Base-by-base conservation (phyloP, 140 eudicot species). In the Ambrosia hybrid region DNA sequence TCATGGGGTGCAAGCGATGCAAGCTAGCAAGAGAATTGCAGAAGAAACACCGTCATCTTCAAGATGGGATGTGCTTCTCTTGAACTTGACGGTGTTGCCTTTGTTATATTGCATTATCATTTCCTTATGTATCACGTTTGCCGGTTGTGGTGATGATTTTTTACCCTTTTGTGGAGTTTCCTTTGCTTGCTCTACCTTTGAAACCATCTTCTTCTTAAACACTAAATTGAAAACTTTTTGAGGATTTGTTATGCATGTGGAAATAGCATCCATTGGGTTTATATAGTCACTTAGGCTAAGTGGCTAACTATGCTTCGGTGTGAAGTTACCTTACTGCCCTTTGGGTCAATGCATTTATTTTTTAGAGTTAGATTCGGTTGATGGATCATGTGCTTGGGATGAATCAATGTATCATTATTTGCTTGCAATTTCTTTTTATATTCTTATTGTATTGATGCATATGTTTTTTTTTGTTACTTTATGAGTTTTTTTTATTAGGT, bases 1-100 rank as follows among this genome's bases (percentile, higher is more conserved):
- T 78, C 65, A 78, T 37, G 68, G 83, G 55, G 84, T 37, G 53
- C 86, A 89, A 4, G 91, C 95, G 10, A 92, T 85, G 82, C 95
- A 86, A 65, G 96, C 98, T 8, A 92, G 91, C 53, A 86, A 68
- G 60, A 92, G 80, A 43, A 92, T 89, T 13, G 98, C 98, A 1
- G 95, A 81, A 56, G 96, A 89, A 65, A 84, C 64, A 21, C 90
- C 98, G 34, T 92, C 98, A 30, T 87, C 90, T 79, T 89, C 82
- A 56, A 92, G 91, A 72, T 76, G 73, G 1, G 92, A 89, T 11
- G 63, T 75, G 73, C 98, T 92, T 75, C 95, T 87, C 89, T 92
- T 92, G 86, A 92, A 92, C 83, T 89, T 87, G 70, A 55, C 79
- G 14, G 46, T 75, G 79, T 87, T 92, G 17, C 82, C 92, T 87